Conservation (phyloP, 805 yeast species). For the Sugiyamaella mastotermitis region DNA sequence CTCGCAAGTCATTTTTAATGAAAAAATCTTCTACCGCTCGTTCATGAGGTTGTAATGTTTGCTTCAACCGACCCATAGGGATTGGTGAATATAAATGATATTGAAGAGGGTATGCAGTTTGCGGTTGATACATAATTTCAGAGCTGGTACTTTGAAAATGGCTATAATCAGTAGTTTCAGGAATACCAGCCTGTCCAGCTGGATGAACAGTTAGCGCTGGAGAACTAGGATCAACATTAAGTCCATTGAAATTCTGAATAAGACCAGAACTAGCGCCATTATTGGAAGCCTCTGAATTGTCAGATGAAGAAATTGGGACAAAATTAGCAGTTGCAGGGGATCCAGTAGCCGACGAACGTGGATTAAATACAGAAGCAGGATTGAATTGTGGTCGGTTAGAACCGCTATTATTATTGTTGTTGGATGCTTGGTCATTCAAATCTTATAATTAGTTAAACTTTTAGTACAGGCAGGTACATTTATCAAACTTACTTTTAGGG, state of each 20-base stretch:
- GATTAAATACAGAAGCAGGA: constrained; percentile 16
- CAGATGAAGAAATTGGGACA: too few species aligned
- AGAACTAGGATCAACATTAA: neutral
- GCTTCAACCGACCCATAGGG: constrained; percentile 50
- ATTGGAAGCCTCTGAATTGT: too few species aligned
- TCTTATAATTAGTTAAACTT: neutral
- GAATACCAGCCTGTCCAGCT: neutral
- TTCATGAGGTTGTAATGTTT: constrained; percentile 54
- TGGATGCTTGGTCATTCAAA: neutral
- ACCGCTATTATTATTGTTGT: too few species aligned
- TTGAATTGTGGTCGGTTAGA: too few species aligned
- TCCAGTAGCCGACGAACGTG: too few species aligned
- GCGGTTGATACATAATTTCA: constrained; percentile 19
- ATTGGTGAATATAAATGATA: constrained; percentile 87
- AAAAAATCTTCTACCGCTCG: constrained; percentile 64
- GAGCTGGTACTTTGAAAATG: too few species aligned
- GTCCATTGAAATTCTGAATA: too few species aligned
- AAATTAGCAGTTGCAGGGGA: too few species aligned
- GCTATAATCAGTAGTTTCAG: constrained; percentile 3
- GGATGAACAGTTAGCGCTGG: constrained; percentile 4
- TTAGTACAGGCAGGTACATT: neutral
- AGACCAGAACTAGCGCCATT: too few species aligned
- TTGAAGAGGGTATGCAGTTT: constrained; percentile 42
- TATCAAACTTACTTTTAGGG: constrained; percentile 11
- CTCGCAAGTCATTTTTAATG: constrained; percentile 66